These are phyloP conservation scores for Tieghemiomyces parasiticus DNA, from an alignment of 192 early-diverging fungal genomes.

Conservation along the genomic window DNA sequence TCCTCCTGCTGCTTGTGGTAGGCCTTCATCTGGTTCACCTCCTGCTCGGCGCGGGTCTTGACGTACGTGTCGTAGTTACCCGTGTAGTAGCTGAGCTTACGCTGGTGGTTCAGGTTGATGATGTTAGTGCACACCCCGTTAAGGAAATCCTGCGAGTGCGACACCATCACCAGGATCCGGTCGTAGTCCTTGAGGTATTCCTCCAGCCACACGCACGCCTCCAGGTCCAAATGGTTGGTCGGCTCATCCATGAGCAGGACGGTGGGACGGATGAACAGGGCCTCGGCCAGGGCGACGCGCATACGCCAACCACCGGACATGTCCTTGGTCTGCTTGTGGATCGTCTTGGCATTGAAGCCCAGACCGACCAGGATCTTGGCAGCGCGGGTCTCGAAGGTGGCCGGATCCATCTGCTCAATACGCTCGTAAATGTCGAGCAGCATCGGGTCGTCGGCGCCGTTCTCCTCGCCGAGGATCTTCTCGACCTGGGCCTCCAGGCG, in stretches of 20 bases:
- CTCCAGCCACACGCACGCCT: constrained; percentile 76
- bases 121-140: constrained; percentile 94
- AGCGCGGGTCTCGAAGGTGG: constrained; percentile 90
- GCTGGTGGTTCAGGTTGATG: constrained; percentile 81
- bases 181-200: constrained; percentile 65
- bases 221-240: constrained; percentile 83
- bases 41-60: constrained; percentile 87
- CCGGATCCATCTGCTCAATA: constrained; percentile 82
- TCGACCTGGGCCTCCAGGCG: constrained; percentile 88
- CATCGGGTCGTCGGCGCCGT: constrained; percentile 69
- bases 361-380: constrained; percentile 84
- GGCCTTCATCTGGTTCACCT: constrained; percentile 98
- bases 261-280: constrained; percentile 87
- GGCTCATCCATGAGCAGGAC: constrained; percentile 89
- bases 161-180: constrained; percentile 75
- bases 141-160: constrained; percentile 92
- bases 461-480: constrained; percentile 64
- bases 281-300: constrained; percentile 92
- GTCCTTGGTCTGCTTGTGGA: constrained; percentile 88
- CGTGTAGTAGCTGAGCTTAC: constrained; percentile 83
- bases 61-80: constrained; percentile 97
- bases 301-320: constrained; percentile 99
- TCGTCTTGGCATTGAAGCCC: constrained; percentile 75
- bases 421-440: constrained; percentile 94
- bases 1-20: constrained; percentile 98